Evolutionary conservation across 2,329 filamentous ascomycete genomes (phyloP), one percentile per base, ranked within the genome.

Genomic region (Fusarium sp.): DNA sequence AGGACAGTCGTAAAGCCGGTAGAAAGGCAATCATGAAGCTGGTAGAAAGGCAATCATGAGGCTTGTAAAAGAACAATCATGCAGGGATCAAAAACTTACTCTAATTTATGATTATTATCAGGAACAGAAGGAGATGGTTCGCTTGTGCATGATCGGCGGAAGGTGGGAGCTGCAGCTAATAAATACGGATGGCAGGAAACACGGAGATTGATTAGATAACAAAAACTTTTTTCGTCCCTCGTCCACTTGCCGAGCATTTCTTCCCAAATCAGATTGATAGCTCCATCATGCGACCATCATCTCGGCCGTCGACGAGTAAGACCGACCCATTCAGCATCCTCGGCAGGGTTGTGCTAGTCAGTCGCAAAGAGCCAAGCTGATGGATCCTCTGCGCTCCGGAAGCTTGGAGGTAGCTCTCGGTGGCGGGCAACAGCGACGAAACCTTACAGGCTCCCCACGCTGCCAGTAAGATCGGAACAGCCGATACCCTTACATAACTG

Each of bases 171-270:
- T 39, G 44, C 41, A 28, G 31, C 41, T 36, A 53, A 59, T 36
- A 53, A 59, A 67, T 54, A 46, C 34, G 16, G 3, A 13, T 23
- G 3, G 13, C 18, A 28, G 9, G 50, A 40, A 65, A 60, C 55
- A 55, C 31, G 28, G 43, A 66, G 66, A 69, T 69, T 63, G 66
- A 69, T 69, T 70, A 69, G 66, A 69, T 69, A 63, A 69, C 43
- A n/a, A 28, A 60, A 37, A 51, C 13, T 28, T 36, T 59, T 58
- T 57, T 34, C n/a, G 3, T 51, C 10, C 34, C 31, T 37, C 11
- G n/a, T 23, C 40, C 34, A 13, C 43, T 41, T 56, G 56, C 39
- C 40, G 34, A 55, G 59, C 46, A 39, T 34, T 23, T 23, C 18
- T 27, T 41, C 39, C 39, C 30, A 28, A 53, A 53, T 53, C 27